Evolutionary conservation across 108 stramenopile species (phyloP).

Genomic region (Ochromonas danica): DNA sequence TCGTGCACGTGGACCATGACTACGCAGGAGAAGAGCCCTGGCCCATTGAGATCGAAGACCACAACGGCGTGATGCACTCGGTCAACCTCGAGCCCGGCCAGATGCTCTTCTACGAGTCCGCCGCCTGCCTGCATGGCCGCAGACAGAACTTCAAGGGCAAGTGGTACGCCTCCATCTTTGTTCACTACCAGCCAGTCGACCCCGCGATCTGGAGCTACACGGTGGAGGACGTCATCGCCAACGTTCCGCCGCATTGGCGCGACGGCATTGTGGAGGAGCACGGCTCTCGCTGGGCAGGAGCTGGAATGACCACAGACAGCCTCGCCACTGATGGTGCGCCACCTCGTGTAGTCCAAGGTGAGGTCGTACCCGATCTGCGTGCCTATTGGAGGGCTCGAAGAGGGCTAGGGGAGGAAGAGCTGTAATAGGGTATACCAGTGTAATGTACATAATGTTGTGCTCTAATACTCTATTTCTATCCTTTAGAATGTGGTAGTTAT

Average conservation of each 20-base stretch:
- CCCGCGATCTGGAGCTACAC: not conserved
- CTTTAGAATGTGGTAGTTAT: too few relatives aligned
- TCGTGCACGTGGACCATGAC: slow-evolving; percentile 18
- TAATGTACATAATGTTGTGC: too few relatives aligned
- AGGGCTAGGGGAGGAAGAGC: too few relatives aligned
- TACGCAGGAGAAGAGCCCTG: slow-evolving; percentile 11
- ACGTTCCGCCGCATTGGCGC: slow-evolving; percentile 12
- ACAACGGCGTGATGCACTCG: not conserved
- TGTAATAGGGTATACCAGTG: too few relatives aligned
- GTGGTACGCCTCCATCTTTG: slow-evolving; percentile 28
- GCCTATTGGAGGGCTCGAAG: too few relatives aligned
- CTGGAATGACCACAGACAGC: not conserved
- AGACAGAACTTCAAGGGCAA: not conserved
- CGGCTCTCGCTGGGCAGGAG: not conserved
- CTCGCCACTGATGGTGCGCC: slow-evolving; percentile 18
- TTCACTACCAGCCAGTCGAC: slow-evolving; percentile 26
- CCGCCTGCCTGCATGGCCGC: slow-evolving; percentile 25
- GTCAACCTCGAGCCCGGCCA: slow-evolving; percentile 8
- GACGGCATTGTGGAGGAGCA: slow-evolving; percentile 26
- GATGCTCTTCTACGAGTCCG: slow-evolving; percentile 30
- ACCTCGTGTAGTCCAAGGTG: not conserved
- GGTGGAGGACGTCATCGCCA: not conserved
- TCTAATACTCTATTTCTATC: too few relatives aligned
- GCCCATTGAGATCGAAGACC: slow-evolving; percentile 35
- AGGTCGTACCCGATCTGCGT: not conserved